Conservation (phyloP, 305 asterid genomes). For the Caryopteris hybrid region DNA sequence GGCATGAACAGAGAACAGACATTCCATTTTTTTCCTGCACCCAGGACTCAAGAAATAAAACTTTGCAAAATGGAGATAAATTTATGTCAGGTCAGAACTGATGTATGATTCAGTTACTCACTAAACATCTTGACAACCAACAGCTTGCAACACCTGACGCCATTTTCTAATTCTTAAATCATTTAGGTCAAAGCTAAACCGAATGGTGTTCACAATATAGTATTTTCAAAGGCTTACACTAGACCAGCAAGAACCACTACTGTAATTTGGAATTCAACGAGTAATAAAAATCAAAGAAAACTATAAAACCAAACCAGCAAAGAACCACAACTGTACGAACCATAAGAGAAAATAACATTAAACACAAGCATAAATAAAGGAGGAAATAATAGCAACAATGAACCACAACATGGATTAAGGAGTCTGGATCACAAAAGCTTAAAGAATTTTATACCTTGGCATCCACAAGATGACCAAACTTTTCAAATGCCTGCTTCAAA, state of each 20-base stretch:
- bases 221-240: not conserved
- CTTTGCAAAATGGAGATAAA: not conserved
- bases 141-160: not conserved
- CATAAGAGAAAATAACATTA: not conserved
- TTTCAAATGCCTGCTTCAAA: slow-evolving; percentile 61
- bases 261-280: not conserved
- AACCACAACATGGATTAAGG: not conserved
- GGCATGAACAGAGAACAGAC: slow-evolving; percentile 23
- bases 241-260: not conserved
- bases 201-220: not conserved
- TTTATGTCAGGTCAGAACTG: slow-evolving; percentile 3
- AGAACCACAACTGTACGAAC: not conserved
- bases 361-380: not conserved
- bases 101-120: slow-evolving; percentile 1
- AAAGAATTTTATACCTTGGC: slow-evolving; percentile 33
- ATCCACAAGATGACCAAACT: slow-evolving; percentile 56
- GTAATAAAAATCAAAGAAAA: not conserved
- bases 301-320: not conserved
- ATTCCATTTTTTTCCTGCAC: slow-evolving; percentile 27
- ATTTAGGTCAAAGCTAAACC: not conserved
- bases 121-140: not conserved
- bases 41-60: slow-evolving; percentile 19
- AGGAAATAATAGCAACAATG: not conserved
- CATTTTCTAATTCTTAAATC: not conserved
- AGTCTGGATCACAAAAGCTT: not conserved